Percentiles rank a stretch among this genome's conserved stretches.
phyloP scores from a whole-genome alignment of 2,329 filamentous ascomycete species.

The Colletotrichum cordylinicola region DNA sequence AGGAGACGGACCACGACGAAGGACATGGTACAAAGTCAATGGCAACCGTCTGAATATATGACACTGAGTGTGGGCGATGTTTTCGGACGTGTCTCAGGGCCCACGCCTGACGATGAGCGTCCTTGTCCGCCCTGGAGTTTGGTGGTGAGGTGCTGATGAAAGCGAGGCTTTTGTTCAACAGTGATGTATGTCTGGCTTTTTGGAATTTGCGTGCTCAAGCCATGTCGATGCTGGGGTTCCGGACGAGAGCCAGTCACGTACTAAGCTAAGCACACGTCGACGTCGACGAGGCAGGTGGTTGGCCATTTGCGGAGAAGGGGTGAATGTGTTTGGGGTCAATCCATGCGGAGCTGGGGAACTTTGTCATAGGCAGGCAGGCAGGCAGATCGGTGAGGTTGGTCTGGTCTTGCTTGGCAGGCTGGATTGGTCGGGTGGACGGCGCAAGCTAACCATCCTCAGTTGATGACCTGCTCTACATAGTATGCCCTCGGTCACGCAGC shows the following conservation, averaged over 20 bases:
- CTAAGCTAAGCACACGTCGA: not conserved
- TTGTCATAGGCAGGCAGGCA: not conserved
- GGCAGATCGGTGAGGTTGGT: not conserved
- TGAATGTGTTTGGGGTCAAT: not conserved
- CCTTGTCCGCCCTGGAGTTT: not conserved
- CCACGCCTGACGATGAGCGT: not conserved
- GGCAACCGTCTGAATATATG: conserved; percentile 7
- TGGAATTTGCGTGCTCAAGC: not conserved
- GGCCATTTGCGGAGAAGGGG: not conserved
- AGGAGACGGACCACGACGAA: not conserved
- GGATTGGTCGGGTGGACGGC: not conserved
- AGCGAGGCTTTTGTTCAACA: not conserved
- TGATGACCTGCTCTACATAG: too few species aligned
- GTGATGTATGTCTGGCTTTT: not conserved
- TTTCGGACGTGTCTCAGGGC: conserved; percentile 18
- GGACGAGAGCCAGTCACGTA: not conserved
- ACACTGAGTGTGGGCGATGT: not conserved
- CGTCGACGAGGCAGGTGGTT: not conserved
- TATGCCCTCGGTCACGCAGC: not conserved
- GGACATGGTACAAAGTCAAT: not conserved
- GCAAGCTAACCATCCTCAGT: not conserved
- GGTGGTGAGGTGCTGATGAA: not conserved
- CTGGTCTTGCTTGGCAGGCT: not conserved
- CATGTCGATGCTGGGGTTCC: not conserved
- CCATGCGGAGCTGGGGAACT: not conserved